Conservation (phyloP, 1,139 yeast genomes). For the Suhomyces coccinellae region DNA sequence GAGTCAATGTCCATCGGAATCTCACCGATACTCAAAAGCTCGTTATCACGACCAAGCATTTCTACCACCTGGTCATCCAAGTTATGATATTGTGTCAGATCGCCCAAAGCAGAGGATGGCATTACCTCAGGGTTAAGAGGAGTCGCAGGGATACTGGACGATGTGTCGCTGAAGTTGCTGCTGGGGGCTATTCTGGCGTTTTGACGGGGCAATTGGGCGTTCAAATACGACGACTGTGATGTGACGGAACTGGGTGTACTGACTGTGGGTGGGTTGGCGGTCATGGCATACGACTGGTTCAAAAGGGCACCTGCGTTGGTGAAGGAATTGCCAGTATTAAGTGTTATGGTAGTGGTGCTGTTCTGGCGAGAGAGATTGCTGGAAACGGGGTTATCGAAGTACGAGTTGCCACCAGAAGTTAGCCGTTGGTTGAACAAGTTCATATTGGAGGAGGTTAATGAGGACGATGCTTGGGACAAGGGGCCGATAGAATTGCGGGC, state of each 20-base stretch:
- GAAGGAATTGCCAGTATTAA: constrained; percentile 3
- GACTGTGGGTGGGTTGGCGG: constrained; percentile 11
- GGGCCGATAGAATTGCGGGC: constrained; percentile 3
- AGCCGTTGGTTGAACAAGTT: constrained; percentile 30
- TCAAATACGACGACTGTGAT: constrained; percentile 17
- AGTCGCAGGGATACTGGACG: constrained; percentile 18
- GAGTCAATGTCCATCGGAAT: constrained; percentile 13
- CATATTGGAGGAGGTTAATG: constrained; percentile 32
- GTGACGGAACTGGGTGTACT: constrained; percentile 29
- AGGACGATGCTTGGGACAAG: constrained; percentile 12
- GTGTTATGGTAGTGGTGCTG: constrained; percentile 15
- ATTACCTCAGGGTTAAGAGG: constrained; percentile 24
- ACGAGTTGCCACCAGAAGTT: constrained; percentile 21
- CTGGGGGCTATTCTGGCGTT: background rate
- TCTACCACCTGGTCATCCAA: constrained; percentile 11
- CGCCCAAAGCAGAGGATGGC: constrained; percentile 16
- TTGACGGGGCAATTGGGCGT: constrained; percentile 14
- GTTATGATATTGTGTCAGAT: background rate
- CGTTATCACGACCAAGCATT: constrained; percentile 7
- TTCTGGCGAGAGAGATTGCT: constrained; percentile 16
- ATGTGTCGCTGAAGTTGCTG: constrained; percentile 9
- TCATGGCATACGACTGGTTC: constrained; percentile 3
- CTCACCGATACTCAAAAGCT: constrained; percentile 5
- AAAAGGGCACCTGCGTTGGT: constrained; percentile 1
- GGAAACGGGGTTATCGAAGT: constrained; percentile 27